These are phyloP conservation scores for Tetragonia tetragonoides DNA, from an alignment of 148 eudicot species.

Conservation along the genomic window DNA sequence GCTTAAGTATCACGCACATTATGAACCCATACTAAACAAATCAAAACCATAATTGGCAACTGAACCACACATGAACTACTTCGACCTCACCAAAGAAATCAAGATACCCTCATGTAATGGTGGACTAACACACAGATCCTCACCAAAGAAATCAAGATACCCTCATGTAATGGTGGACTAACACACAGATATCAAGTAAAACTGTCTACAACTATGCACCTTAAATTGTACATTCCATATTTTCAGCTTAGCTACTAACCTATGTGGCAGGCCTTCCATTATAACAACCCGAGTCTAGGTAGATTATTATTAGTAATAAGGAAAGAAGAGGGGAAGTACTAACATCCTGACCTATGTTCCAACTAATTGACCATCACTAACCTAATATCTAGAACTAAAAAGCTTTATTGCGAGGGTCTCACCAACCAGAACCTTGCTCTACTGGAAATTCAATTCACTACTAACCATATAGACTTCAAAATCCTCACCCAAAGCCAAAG, in stretches of 20 bases:
- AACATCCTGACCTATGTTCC: background rate
- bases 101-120: too few species aligned
- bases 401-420: background rate
- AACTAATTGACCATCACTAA: constrained; percentile 8
- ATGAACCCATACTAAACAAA: background rate
- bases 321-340: too few species aligned
- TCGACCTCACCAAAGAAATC: background rate
- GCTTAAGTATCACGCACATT: background rate
- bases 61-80: background rate
- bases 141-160: background rate
- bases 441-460: background rate
- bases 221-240: too few species aligned
- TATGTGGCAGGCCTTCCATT: too few species aligned
- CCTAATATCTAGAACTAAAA: background rate
- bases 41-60: background rate
- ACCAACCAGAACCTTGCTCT: background rate
- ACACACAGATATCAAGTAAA: too few species aligned
- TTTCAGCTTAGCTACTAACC: too few species aligned
- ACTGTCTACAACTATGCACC: too few species aligned
- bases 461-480: background rate
- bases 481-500: background rate
- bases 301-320: too few species aligned
- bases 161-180: too few species aligned
- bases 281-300: too few species aligned
- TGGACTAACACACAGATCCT: too few species aligned